A percentile compares a stretch with the other conserved stretches of the same genome.
phyloP scores from a whole-genome alignment of 2,329 filamentous ascomycete species.

The Ophidiomyces ophidiicola region DNA sequence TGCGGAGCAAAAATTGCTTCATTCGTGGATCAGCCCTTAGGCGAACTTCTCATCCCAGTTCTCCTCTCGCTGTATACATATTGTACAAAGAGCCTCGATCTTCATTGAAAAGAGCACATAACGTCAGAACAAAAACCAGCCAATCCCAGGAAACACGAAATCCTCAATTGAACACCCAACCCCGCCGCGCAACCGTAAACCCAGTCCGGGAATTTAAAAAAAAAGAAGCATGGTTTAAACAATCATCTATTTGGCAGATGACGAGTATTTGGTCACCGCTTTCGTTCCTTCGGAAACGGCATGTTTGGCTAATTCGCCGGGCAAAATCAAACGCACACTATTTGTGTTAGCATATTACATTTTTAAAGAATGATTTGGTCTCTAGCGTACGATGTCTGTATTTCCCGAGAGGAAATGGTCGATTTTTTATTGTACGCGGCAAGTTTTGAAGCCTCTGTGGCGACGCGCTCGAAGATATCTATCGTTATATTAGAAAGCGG shows the following conservation, averaged over 20 bases:
- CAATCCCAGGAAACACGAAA: conserved; percentile 33
- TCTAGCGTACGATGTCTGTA: conserved; percentile 72
- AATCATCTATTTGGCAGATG: conserved; percentile 80
- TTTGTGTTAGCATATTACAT: not conserved
- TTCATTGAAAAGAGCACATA: conserved; percentile 12
- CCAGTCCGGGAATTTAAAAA: conserved; percentile 32
- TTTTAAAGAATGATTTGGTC: not conserved
- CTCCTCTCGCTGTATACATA: conserved; percentile 4
- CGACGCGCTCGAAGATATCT: conserved; percentile 99
- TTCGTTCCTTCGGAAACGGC: conserved; percentile 99
- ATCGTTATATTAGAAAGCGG: conserved; percentile 1
- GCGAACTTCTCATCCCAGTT: conserved; percentile 2
- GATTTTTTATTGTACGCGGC: conserved; percentile 99
- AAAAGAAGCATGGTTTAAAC: conserved; percentile 31
- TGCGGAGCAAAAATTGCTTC: not conserved
- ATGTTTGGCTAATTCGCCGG: conserved; percentile 98
- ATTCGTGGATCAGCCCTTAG: conserved; percentile 2
- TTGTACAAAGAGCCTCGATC: conserved; percentile 9
- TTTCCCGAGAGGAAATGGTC: conserved; percentile 97
- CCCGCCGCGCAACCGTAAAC: conserved; percentile 29
- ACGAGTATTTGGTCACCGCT: conserved; percentile 99
- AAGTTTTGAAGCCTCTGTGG: conserved; percentile 96
- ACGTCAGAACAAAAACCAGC: conserved; percentile 24
- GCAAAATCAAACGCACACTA: conserved; percentile 86
- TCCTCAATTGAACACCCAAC: conserved; percentile 27